Evolutionary conservation across 2,329 filamentous ascomycete genomes (phyloP).

Genomic region (Alternaria viburni): DNA sequence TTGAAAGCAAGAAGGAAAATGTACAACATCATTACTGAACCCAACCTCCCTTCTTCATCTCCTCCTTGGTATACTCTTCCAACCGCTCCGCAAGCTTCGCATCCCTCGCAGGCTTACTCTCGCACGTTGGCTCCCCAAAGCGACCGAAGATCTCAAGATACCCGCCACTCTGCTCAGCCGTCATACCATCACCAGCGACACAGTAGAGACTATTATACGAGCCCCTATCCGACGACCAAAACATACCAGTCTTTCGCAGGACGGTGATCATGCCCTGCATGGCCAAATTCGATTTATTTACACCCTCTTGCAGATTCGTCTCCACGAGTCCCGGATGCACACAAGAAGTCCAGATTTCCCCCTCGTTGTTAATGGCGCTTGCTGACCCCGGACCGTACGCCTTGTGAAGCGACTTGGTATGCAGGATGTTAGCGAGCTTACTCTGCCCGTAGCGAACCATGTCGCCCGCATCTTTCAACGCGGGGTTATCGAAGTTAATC

Average conservation of each 20-base stretch:
- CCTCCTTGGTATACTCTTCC: constrained; percentile 9
- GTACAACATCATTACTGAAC: background rate
- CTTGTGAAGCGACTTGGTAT: constrained; percentile 17
- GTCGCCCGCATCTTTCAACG: constrained; percentile 6
- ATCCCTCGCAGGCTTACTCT: constrained; percentile 10
- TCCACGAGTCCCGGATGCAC: constrained; percentile 28
- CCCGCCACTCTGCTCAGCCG: constrained; percentile 3
- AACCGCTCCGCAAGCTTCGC: constrained; percentile 3
- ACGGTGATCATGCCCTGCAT: background rate
- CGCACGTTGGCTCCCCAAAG: constrained; percentile 9
- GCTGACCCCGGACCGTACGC: constrained; percentile 12
- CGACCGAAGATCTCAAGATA: constrained; percentile 6
- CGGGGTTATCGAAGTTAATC: constrained; percentile 19
- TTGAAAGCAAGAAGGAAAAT: background rate
- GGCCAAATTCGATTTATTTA: background rate
- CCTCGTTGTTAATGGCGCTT: background rate
- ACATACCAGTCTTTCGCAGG: background rate
- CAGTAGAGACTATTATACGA: constrained; percentile 10
- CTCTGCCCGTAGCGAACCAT: constrained; percentile 26
- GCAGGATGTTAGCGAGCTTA: constrained; percentile 32
- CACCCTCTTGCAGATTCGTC: constrained; percentile 17
- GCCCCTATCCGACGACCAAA: constrained; percentile 7
- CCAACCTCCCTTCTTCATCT: background rate
- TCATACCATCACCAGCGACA: constrained; percentile 7
- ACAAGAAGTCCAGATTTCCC: constrained; percentile 18